Conservation (phyloP, 352 stramenopile species). For the Pythium phragmitis region DNA sequence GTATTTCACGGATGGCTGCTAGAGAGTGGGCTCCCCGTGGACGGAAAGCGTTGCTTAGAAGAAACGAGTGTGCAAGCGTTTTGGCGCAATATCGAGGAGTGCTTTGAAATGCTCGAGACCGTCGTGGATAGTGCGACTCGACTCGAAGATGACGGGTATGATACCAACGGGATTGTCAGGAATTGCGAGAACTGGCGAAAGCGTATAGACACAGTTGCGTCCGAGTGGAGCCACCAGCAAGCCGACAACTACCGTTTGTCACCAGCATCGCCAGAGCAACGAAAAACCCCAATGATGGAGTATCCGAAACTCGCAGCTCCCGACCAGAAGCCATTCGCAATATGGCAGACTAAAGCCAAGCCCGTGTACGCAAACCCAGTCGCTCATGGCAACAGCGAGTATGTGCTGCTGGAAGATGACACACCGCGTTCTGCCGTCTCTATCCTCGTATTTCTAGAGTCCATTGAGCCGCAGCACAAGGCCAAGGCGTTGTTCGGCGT, state of each 20-base stretch:
- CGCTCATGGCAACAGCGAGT: neutral
- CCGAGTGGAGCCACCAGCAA: slow-evolving; percentile 3
- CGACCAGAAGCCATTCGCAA: slow-evolving; percentile 3
- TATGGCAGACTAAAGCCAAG: neutral
- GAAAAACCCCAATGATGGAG: neutral
- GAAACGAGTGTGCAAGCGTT: neutral
- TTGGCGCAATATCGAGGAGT: slow-evolving; percentile 6
- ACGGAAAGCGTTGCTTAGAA: neutral
- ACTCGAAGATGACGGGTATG: slow-evolving; percentile 8
- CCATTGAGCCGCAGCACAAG: neutral
- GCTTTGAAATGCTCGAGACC: slow-evolving; percentile 14
- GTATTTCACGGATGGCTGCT: slow-evolving; percentile 34
- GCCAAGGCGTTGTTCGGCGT: neutral
- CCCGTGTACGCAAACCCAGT: neutral
- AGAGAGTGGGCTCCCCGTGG: neutral
- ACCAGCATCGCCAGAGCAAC: neutral
- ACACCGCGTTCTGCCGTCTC: neutral
- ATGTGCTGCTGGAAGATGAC: slow-evolving; percentile 1
- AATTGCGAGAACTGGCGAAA: slow-evolving; percentile 3
- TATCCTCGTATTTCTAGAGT: slow-evolving; percentile 8
- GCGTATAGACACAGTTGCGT: neutral
- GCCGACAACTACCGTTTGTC: neutral
- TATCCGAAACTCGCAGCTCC: slow-evolving; percentile 4
- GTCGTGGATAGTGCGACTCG: slow-evolving; percentile 2
- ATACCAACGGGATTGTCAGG: neutral